phyloP scores from a whole-genome alignment of 331 rosid species.

The Ulmus americana region DNA sequence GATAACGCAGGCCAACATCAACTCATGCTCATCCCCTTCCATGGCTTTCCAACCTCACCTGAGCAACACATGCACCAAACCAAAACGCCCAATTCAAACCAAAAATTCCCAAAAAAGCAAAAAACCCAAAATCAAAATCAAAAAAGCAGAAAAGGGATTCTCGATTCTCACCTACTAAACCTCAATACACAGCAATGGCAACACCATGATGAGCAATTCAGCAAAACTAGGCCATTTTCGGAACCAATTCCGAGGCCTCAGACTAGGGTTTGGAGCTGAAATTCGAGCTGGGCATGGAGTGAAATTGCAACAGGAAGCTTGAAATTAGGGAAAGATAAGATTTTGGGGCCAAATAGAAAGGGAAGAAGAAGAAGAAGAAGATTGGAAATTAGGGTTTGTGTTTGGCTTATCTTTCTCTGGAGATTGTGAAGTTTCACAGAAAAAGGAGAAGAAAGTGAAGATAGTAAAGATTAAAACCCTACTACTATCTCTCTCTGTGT shows the following conservation, averaged over 20 bases:
- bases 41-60: conserved; percentile 46
- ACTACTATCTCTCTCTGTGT: conserved; percentile 29
- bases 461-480: conserved; percentile 66
- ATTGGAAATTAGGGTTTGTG: conserved; percentile 4
- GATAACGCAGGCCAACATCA: conserved; percentile 74
- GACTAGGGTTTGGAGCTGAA: conserved; percentile 52
- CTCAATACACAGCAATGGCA: conserved; percentile 37
- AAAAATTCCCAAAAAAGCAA: background rate
- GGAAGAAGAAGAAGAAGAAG: background rate
- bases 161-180: conserved; percentile 32
- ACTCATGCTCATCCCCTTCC: conserved; percentile 70
- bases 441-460: conserved; percentile 2
- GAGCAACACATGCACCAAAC: conserved; percentile 57
- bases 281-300: conserved; percentile 26
- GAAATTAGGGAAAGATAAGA: conserved; percentile 28
- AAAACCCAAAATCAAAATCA: background rate
- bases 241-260: conserved; percentile 19
- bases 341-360: conserved; percentile 27
- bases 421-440: conserved; percentile 23
- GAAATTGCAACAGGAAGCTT: conserved; percentile 4
- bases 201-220: conserved; percentile 45
- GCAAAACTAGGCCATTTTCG: conserved; percentile 32
- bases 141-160: background rate
- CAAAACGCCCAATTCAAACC: conserved; percentile 16
- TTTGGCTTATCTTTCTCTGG: conserved; percentile 35